Evolutionary conservation across 163 green algal genomes (phyloP), one percentile per base, ranked within the genome.

Genomic region (Prototheca wickerhamii): DNA sequence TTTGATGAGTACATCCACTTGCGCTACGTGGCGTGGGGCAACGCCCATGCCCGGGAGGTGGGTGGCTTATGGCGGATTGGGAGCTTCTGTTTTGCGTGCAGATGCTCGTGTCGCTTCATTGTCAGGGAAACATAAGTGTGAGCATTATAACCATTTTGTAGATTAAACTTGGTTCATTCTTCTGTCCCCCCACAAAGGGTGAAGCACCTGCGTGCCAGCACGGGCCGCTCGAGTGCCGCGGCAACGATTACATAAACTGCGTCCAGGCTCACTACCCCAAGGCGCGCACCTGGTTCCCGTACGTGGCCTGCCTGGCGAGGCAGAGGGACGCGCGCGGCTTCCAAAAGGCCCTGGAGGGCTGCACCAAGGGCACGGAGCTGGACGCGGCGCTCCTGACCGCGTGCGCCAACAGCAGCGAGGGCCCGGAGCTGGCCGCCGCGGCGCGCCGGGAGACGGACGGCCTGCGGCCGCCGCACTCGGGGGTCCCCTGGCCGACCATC

Each of bases 1-100:
- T 34, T 63, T 35, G 12, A 5, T 4, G 0, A 21, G 2, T 31
- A 54, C 56, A 34, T 63, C 17, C 10, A 31, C 3, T 69, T 69
- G 23, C 31, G 56, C 15, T 69, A 69, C 20, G 63, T 69, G 21
- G 63, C 63, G 4, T 69, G 40, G 37, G 63, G 63, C 37, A 69
- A 69, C 21, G 63, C 63, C 21, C 55, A 28, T 44, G 15, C 10
- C 10, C 0, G 37, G 15, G 37, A 15, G 37, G 15, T 10, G 37
- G 37, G 37, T 10, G 37, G 37, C 10, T 1, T 44, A 10, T 44
- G 37, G 37, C 10, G 15, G 10, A 44, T 44, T 10, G 37, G 37
- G 10, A 10, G 10, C 10, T 15, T 15, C 15, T 15, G 15, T 44
- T 44, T 15, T 15, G 15, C 37, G 37, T 15, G 37, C 37, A 15